A percentile compares a stretch with the other conserved stretches of the same genome.
Evolutionary conservation across 1,284 basidiomycete genomes (phyloP).

Genomic region (Taiwanofungus camphoratus): DNA sequence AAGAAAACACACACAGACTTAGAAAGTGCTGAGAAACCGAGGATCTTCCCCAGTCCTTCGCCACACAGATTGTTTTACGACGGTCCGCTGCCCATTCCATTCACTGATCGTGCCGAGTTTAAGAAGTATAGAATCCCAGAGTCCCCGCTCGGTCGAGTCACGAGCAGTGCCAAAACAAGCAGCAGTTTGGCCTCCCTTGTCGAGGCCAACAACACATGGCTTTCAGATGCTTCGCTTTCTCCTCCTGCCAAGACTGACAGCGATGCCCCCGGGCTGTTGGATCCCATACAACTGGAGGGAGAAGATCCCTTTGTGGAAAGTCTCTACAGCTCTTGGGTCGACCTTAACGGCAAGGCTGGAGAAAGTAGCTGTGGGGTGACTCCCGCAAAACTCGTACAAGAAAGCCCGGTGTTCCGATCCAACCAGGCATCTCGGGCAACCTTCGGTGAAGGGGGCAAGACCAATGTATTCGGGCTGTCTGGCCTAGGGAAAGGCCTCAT

Average conservation of each 20-base stretch:
- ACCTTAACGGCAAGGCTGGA: conserved; percentile 9
- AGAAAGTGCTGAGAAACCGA: conserved; percentile 9
- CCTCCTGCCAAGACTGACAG: conserved; percentile 5
- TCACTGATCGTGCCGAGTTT: conserved; percentile 20
- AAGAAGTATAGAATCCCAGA: conserved; percentile 20
- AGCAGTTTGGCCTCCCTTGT: conserved; percentile 7
- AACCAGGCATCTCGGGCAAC: conserved; percentile 11
- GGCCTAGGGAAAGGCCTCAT: conserved; percentile 21
- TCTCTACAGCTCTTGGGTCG: conserved; percentile 17
- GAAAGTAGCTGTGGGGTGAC: conserved; percentile 14
- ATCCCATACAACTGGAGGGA: conserved; percentile 17
- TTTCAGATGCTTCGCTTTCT: conserved; percentile 7
- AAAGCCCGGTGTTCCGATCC: conserved; percentile 57
- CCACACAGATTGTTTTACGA: conserved; percentile 25
- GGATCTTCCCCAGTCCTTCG: conserved; percentile 17
- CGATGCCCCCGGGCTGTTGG: conserved; percentile 13
- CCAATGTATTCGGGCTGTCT: conserved; percentile 9
- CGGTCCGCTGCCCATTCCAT: conserved; percentile 20
- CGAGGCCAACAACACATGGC: conserved; percentile 11
- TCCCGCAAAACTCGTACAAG: conserved; percentile 37
- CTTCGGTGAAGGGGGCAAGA: conserved; percentile 9
- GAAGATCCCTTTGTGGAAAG: conserved; percentile 19
- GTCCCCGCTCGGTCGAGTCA: conserved; percentile 18
- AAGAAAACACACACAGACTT: conserved; percentile 13
- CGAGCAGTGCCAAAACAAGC: conserved; percentile 6